Base-by-base conservation (phyloP, 1,284 basidiomycete genomes). In the Ceratobasidium sp. region DNA sequence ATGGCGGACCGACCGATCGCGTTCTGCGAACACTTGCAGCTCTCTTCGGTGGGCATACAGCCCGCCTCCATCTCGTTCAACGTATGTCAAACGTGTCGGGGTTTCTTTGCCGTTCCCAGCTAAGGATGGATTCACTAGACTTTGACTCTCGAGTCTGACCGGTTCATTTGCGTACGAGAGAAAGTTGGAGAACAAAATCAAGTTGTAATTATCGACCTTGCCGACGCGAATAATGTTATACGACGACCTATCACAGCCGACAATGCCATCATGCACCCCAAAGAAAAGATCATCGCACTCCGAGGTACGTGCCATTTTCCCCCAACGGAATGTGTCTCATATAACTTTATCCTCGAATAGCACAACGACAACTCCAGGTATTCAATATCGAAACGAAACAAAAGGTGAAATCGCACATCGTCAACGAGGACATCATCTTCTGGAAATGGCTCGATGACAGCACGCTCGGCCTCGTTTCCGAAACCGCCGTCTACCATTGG, bases 341-440 rank as follows among this genome's bases (percentile, higher is more conserved):
- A 14, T 34, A 64, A 48, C 12, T 10, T 32, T 14, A 3, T 53
- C 8, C 28, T 8, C 18, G 3, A 48, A 26, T 80, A 95, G 97
- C 97, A 77, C 92, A 88, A 76, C 90, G 94, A 67, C 98, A 97
- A 78, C 87, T 99, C 45, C 97, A 99, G 83, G 90, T 99, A 76
- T 99, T 99, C 86, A 98, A 99, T 82, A 95, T 99, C 76, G 96
- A 94, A 79, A 93, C 90, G 58, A 99, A 98, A 85, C 90, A 92
- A 80, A 99, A 99, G 84, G 93, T 99, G 81, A 98, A 98, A 80
- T 95, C 96, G 28, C 96, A 99, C 80, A 85, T 91, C 73, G 96
- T 92, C 85, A 92, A 90, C 80, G 96, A 98, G 80, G 97, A 99
- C 78, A 88, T 99, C 74, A 90, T 93, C 50, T 99, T 98, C 83